phyloP scores from a whole-genome alignment of 371 early-diverging fungal genomes.

The Circinella umbellata region DNA sequence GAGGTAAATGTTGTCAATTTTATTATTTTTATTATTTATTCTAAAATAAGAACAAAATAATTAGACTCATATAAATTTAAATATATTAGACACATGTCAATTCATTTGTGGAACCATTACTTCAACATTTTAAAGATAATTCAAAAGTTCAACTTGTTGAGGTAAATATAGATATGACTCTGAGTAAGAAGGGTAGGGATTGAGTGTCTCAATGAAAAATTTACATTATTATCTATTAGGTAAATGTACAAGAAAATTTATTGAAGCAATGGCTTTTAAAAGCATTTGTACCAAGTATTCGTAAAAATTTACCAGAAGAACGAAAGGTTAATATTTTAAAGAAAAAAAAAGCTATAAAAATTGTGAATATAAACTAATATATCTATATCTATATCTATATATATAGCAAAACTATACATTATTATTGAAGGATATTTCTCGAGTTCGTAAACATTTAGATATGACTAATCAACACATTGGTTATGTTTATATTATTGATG shows the following conservation, averaged over 20 bases:
- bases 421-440: constrained; percentile 63
- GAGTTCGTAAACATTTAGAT: constrained; percentile 59
- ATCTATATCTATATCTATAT: no score
- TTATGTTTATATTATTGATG: constrained; percentile 80
- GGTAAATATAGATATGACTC: constrained; percentile 20
- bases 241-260: constrained; percentile 71
- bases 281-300: constrained; percentile 66
- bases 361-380: neutral
- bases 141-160: constrained; percentile 46
- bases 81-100: constrained; percentile 55
- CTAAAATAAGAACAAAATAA: neutral
- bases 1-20: constrained; percentile 46
- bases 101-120: constrained; percentile 59
- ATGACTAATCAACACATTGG: constrained; percentile 81
- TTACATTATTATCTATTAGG: constrained; percentile 21
- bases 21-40: neutral
- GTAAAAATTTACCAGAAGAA: constrained; percentile 60
- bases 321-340: constrained; percentile 47
- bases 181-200: no score
- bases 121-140: constrained; percentile 40
- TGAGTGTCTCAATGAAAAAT: no score
- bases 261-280: constrained; percentile 66
- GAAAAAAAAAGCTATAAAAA: neutral
- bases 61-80: no score
- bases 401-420: constrained; percentile 63